phyloP scores from a whole-genome alignment of 495 filamentous ascomycete species.

The Usnea hakonensis region DNA sequence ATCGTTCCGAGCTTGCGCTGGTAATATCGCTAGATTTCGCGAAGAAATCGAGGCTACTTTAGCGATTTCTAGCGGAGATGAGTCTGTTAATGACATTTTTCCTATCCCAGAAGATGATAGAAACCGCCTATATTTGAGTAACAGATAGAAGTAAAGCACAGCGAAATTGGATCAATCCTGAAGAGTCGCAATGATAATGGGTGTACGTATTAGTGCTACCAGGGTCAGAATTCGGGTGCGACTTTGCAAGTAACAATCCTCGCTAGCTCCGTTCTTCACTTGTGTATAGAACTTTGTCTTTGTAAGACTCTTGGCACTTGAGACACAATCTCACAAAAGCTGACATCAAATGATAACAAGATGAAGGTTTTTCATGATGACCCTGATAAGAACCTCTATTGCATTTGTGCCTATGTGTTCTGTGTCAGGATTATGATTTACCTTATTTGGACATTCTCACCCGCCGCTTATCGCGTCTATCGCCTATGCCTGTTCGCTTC shows the following conservation, averaged over 20 bases:
- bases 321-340: neutral
- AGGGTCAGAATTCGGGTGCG: neutral
- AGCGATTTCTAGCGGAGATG: slow-evolving; percentile 57
- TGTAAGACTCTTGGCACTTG: neutral
- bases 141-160: neutral
- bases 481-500: neutral
- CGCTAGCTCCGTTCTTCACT: neutral
- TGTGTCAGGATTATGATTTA: too few species aligned
- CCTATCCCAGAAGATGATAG: neutral
- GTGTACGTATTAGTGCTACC: neutral
- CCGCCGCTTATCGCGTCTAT: neutral
- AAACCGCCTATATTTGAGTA: neutral
- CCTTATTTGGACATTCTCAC: too few species aligned
- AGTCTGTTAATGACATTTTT: slow-evolving; percentile 69
- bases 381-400: too few species aligned
- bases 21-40: slow-evolving; percentile 57
- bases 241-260: neutral
- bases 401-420: too few species aligned
- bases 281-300: neutral
- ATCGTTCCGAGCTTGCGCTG: slow-evolving; percentile 61
- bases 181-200: neutral
- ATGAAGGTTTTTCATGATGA: too few species aligned
- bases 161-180: neutral
- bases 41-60: slow-evolving; percentile 63
- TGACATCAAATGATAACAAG: neutral